Conservation (phyloP, 495 filamentous ascomycete species). For the Haplographium delicatum region DNA sequence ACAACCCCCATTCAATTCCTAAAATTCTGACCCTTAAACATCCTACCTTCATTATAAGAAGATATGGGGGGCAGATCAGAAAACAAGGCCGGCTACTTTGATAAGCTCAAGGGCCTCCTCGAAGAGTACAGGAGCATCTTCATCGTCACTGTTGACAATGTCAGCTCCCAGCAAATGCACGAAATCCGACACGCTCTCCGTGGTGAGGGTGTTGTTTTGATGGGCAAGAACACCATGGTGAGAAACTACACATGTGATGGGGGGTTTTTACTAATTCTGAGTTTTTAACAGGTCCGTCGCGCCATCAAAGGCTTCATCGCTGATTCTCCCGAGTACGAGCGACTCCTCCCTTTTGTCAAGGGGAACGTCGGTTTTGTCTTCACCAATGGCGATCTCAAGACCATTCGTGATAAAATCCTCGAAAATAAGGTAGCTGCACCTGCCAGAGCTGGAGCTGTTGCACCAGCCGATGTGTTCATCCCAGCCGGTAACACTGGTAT, state of each 20-base stretch:
- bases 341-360: conserved; percentile 89
- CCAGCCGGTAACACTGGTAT: conserved; percentile 99
- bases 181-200: conserved; percentile 91
- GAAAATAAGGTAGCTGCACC: conserved; percentile 96
- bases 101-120: conserved; percentile 93
- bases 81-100: conserved; percentile 97
- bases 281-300: conserved; percentile 68
- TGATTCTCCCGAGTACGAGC: conserved; percentile 95
- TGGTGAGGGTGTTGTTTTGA: conserved; percentile 86
- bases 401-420: conserved; percentile 86
- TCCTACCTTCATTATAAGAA: conserved; percentile 94
- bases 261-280: conserved; percentile 9
- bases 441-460: conserved; percentile 92
- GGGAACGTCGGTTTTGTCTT: conserved; percentile 99
- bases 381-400: conserved; percentile 94
- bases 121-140: conserved; percentile 93
- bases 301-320: conserved; percentile 90
- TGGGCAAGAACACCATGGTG: conserved; percentile 99
- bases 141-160: conserved; percentile 96
- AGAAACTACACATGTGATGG: background rate
- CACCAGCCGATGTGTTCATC: conserved; percentile 83
- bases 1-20: conserved; percentile 8
- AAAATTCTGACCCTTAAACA: conserved; percentile 78
- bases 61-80: conserved; percentile 98
- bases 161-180: conserved; percentile 99